Base-by-base conservation (phyloP, 306 rosid species). In the Fragaria ananassa region DNA sequence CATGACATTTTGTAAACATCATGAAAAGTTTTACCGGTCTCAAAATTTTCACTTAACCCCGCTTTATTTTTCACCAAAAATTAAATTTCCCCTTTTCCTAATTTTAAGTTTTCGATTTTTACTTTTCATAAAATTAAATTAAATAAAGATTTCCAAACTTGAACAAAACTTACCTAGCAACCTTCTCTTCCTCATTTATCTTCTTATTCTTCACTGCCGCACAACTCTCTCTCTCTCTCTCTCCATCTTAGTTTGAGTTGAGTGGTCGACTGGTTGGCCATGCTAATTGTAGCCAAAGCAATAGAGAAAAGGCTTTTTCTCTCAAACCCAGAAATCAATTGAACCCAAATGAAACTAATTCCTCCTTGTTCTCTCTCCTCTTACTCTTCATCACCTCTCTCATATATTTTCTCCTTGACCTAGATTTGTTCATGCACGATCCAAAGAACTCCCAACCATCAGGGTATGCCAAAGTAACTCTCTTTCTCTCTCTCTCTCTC, bases 381-480 rank as follows among this genome's bases (percentile, higher is more conserved):
- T n/a, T 71, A 25, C 66, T 35, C 34, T 42, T 44, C 13, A 76
- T 70, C 68, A 39, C 49, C 81, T 78, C 79, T 65, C 90, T 84
- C 87, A 66, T 50, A 88, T 65, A 80, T 77, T 67, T 81, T 87
- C 10, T 80, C 76, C 66, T 86, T 83, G 70, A 80, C 44, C 71
- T 75, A 4, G 83, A 88, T 80, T 74, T 87, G 93, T 91, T 93
- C 93, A 93, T 93, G 97, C 98, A 88, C 87, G 92, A 93, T 78
- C 91, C 96, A 72, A 91, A 84, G 76, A 72, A 81, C 85, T 88
- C 96, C n/a, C 83, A 84, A 89, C 62, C 93, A 89, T 72, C 92
- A 84, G 91, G 97, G 98, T 92, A 83, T 80, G 83, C 46, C 76
- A 60, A 70, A 29, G 42, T 42, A 56, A 49, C n/a, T n/a, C 50